Evolutionary conservation across 768 basidiomycete species (phyloP).

Genomic region (Suillus discolor): DNA sequence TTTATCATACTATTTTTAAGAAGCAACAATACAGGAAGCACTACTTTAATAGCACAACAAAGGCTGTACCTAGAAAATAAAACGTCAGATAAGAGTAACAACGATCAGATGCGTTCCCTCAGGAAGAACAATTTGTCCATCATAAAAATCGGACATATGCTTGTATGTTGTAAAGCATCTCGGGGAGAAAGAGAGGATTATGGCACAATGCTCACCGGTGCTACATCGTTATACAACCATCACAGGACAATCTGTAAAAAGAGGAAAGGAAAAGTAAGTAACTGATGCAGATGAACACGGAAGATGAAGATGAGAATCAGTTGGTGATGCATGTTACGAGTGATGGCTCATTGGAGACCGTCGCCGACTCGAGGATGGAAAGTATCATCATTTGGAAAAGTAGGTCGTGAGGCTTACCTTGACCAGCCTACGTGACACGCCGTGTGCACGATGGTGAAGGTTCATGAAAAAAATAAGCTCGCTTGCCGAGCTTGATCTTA

Average conservation of each 20-base stretch:
- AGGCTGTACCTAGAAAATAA: neutral
- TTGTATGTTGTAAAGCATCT: constrained; percentile 63
- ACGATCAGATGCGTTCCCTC: constrained; percentile 34
- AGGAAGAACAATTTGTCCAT: constrained; percentile 55
- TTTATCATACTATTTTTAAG: too few species aligned
- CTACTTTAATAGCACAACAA: neutral
- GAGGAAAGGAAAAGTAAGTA: constrained; percentile 5
- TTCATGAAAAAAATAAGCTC: neutral
- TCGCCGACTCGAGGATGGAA: constrained; percentile 78
- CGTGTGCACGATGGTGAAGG: neutral
- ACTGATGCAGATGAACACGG: constrained; percentile 11
- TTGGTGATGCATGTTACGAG: constrained; percentile 79
- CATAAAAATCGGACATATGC: constrained; percentile 75
- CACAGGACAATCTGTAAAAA: neutral
- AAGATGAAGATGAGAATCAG: constrained; percentile 35
- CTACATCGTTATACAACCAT: neutral
- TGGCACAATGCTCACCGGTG: constrained; percentile 5
- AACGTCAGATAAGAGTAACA: neutral
- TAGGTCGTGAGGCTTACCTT: constrained; percentile 36
- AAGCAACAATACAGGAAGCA: neutral
- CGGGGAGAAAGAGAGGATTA: constrained; percentile 23
- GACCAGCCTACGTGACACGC: neutral
- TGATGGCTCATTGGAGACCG: constrained; percentile 63
- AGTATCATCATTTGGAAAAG: constrained; percentile 55
- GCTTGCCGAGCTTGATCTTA: neutral